These are phyloP conservation scores for Diplodia intermedia DNA, from an alignment of 2,329 filamentous ascomycete species.

Conservation along the genomic window DNA sequence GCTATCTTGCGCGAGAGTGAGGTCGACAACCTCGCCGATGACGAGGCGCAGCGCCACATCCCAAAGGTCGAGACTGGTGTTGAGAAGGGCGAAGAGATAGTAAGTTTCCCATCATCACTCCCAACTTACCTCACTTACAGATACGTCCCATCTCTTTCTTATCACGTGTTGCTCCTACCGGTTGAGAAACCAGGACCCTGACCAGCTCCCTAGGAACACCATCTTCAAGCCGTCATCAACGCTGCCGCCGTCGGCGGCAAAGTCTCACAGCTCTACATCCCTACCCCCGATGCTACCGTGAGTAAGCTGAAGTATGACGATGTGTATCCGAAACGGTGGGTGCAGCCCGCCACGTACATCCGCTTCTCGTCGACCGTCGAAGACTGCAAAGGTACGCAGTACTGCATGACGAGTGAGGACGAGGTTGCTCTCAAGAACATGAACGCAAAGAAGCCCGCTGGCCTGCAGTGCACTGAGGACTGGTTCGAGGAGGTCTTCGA, in stretches of 20 bases:
- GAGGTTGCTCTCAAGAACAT: slow-evolving; percentile 82
- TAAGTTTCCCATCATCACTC: slow-evolving; percentile 62
- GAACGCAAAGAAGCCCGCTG: slow-evolving; percentile 74
- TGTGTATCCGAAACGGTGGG: slow-evolving; percentile 80
- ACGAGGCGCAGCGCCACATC: slow-evolving; percentile 80
- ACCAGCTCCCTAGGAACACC: slow-evolving; percentile 75
- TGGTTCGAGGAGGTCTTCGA: slow-evolving; percentile 94
- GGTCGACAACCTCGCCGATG: slow-evolving; percentile 85
- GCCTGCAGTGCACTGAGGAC: slow-evolving; percentile 78
- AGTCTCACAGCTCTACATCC: slow-evolving; percentile 69
- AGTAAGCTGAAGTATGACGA: slow-evolving; percentile 82
- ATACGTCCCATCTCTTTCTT: slow-evolving; percentile 40
- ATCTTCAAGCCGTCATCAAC: slow-evolving; percentile 85
- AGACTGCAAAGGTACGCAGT: slow-evolving; percentile 86
- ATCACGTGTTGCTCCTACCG: slow-evolving; percentile 36
- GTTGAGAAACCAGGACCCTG: slow-evolving; percentile 14
- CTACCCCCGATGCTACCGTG: slow-evolving; percentile 68
- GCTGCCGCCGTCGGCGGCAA: slow-evolving; percentile 66
- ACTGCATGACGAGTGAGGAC: slow-evolving; percentile 95
- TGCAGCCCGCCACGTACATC: slow-evolving; percentile 90
- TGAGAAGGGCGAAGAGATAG: slow-evolving; percentile 96
- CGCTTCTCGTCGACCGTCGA: slow-evolving; percentile 98
- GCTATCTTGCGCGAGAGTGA: slow-evolving; percentile 88
- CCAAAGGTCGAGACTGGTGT: slow-evolving; percentile 92
- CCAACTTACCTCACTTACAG: slow-evolving; percentile 36